Base-by-base conservation (phyloP, 345 rosid genomes). In the Acer campestre region DNA sequence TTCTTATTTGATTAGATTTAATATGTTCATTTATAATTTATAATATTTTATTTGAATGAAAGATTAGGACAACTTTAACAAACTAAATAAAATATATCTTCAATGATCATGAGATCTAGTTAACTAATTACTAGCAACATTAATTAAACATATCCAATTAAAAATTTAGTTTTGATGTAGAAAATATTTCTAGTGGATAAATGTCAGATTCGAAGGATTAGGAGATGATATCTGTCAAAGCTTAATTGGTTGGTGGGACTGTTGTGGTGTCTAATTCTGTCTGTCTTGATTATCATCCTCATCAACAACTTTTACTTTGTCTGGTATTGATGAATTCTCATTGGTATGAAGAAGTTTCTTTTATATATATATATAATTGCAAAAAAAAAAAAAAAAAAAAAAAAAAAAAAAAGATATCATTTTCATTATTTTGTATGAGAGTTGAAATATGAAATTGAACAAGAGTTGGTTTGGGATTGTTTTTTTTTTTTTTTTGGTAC, bases 261-360 rank as follows among this genome's bases (percentile, higher is more conserved):
- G 38, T 58, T 40, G 55, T 6, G 51, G 11, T 73, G 76, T 73
- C 75, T 42, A 42, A 59, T 13, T 42, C 55, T 59, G 38, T 59
- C 67, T 73, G 25, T 40, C 6, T 48, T 42, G 14, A 20, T 53
- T 58, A 11, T 4, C 25, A 22, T 68, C 3, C 35, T 3, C 71
- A 5, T 18, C 53, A n/a, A 67, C 27, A 5, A 12, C 61, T 56
- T 56, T 17, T 67, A 6, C 1, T 16, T 67, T 67, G 17, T 23
- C 6, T 9, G 44, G 7, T 40, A 40, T 40, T 40, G n/a, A 17
- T 31, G 20, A 64, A 14, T 66, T 18, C 69, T 31, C 69, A 38
- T 17, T 18, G 53, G 14, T 12, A 48, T 1, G 16, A 48, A 48
- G 16, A 6, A 6, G 10, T 40, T 40, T 40, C 1, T 40, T 40